Evolutionary conservation across 1,139 yeast genomes (phyloP).

Genomic region (Pichia sp.): DNA sequence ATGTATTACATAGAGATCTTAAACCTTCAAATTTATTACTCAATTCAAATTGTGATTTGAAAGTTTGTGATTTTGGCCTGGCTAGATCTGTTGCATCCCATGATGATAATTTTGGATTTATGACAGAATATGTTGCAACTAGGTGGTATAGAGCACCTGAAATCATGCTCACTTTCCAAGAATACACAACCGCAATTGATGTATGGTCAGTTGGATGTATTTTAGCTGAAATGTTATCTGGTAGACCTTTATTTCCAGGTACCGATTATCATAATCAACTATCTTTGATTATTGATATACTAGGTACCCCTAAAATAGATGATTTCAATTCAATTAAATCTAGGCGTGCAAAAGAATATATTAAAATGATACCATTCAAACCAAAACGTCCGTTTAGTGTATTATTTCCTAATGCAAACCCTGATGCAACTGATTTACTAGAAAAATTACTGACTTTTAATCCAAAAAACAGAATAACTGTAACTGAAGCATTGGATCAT

Average conservation of each 20-base stretch:
- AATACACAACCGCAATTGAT: conserved; percentile 67
- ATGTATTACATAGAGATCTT: conserved; percentile 81
- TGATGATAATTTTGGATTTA: conserved; percentile 37
- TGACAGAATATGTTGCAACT: conserved; percentile 75
- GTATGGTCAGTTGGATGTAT: conserved; percentile 80
- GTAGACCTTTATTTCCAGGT: conserved; percentile 74
- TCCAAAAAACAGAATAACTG: conserved; percentile 59
- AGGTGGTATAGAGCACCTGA: conserved; percentile 81
- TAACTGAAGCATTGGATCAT: conserved; percentile 58
- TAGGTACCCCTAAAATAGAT: conserved; percentile 59
- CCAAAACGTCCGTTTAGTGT: conserved; percentile 36
- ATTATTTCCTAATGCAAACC: conserved; percentile 44
- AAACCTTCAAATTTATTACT: conserved; percentile 84
- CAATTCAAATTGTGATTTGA: conserved; percentile 89
- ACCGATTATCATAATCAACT: conserved; percentile 65
- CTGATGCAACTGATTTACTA: conserved; percentile 56
- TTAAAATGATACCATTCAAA: conserved; percentile 51
- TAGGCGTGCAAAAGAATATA: conserved; percentile 55
- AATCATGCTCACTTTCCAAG: conserved; percentile 63
- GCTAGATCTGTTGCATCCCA: conserved; percentile 36
- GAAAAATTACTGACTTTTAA: conserved; percentile 55
- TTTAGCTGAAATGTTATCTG: conserved; percentile 56
- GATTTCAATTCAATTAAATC: conserved; percentile 55
- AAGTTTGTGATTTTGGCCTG: conserved; percentile 55
- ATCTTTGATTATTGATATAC: conserved; percentile 49